Evolutionary conservation across 73 alveolate species (phyloP).

Genomic region (Diophrys sp.): DNA sequence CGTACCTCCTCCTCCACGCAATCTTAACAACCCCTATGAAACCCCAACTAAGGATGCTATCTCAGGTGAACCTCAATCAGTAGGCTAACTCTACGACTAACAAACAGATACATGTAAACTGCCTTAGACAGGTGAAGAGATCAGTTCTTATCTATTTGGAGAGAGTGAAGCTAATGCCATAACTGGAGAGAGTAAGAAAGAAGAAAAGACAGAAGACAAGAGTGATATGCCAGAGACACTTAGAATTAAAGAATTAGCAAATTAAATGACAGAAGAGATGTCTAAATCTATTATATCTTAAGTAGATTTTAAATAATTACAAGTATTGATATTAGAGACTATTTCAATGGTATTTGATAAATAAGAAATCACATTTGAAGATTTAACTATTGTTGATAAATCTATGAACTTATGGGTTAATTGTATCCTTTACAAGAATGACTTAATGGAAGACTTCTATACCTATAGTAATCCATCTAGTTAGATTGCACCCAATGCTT

Average conservation of each 20-base stretch:
- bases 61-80: neutral
- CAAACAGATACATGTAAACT: neutral
- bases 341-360: constrained; percentile 9
- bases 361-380: constrained; percentile 26
- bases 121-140: neutral
- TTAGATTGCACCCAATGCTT: neutral
- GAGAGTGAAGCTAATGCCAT: no score
- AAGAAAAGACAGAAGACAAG: neutral
- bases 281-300: constrained; percentile 7
- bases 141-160: neutral
- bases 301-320: constrained; percentile 31
- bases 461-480: neutral
- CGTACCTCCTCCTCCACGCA: neutral
- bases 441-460: constrained; percentile 20
- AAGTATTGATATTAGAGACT: constrained; percentile 15
- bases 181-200: no score
- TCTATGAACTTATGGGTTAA: constrained; percentile 38
- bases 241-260: neutral
- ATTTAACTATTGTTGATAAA: constrained; percentile 41
- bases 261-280: neutral
- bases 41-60: neutral
- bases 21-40: neutral
- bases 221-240: neutral
- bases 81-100: neutral
- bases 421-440: constrained; percentile 34